Conservation (phyloP, 192 early-diverging fungal species). For the Coemansia sp. region DNA sequence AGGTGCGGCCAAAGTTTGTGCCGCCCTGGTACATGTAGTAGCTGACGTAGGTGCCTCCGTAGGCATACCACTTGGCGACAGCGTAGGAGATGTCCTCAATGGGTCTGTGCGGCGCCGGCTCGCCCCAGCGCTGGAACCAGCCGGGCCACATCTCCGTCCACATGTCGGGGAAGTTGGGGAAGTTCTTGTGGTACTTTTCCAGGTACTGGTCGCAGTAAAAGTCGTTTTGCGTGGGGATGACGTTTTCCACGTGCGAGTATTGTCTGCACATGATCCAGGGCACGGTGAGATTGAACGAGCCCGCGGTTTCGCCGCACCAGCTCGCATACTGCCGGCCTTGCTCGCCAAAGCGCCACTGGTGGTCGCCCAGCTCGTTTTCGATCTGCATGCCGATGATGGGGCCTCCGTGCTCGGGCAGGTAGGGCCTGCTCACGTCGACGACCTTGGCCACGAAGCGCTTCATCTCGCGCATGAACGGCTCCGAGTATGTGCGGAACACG, state of each 20-base stretch:
- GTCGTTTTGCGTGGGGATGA: conserved; percentile 53
- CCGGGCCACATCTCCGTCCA: conserved; percentile 60
- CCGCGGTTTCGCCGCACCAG: conserved; percentile 41
- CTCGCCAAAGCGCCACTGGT: conserved; percentile 27
- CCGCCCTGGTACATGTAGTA: conserved; percentile 69
- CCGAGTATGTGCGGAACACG: conserved; percentile 50
- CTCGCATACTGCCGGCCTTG: conserved; percentile 34
- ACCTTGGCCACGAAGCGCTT: conserved; percentile 47
- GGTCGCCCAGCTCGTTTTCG: conserved; percentile 61
- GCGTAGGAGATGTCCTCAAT: conserved; percentile 59
- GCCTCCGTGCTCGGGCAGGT: conserved; percentile 55
- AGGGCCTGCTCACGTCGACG: conserved; percentile 30
- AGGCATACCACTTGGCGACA: conserved; percentile 54
- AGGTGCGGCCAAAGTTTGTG: conserved; percentile 60
- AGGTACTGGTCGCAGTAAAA: conserved; percentile 56
- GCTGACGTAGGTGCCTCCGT: conserved; percentile 55
- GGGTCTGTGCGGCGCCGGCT: conserved; percentile 43
- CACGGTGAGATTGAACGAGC: conserved; percentile 37
- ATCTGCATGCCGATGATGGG: conserved; percentile 61
- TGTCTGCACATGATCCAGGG: conserved; percentile 66
- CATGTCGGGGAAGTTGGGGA: conserved; percentile 51
- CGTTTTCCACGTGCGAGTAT: conserved; percentile 21
- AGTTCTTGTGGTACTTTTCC: conserved; percentile 15
- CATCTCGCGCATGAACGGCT: conserved; percentile 48
- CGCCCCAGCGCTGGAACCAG: conserved; percentile 59